Evolutionary conservation across 179 eudicot species (phyloP), one percentile per base, ranked within the genome.

Genomic region (Carnegiea gigantea): DNA sequence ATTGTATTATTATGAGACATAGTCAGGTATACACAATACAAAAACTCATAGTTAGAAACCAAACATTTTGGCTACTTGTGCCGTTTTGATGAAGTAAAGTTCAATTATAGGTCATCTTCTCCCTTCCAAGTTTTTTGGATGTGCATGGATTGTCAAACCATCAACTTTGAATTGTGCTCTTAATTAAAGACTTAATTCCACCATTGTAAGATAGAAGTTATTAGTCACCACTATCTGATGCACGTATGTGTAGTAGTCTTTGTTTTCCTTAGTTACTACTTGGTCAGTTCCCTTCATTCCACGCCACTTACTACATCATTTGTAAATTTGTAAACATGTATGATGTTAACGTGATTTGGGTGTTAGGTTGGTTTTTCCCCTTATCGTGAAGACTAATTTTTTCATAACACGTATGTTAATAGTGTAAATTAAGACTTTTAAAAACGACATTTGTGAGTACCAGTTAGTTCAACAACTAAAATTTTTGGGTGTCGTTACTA

Each of bases 51-150:
- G 36, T 23, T 24, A 23, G 70, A 24, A 65, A 26, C 70, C 70
- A 65, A 65, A 5, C 38, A 67, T 67, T 26, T 26, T 67, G 72
- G 40, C 72, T 28, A 67, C 2, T 67, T 26, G 72, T 67, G 38
- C 72, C 72, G 6, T 67, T 28, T 28, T 67, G 20, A 67, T 67
- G 38, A 67, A 28, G 72, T 36, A 67, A 62, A 62, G 73, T 70
- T 70, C 73, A 70, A 70, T 4, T 70, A 70, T 70, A 30, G 73
- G 73, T 70, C 23, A 70, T 70, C 73, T 70, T 70, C 73, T 36
- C 23, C 23, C 46, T 36, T 70, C 73, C 73, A 70, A 70, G 73
- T 36, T 12, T 36, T 70, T 70, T 30, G 73, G 73, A 33, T 70
- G 44, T 70, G 73, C 21, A 70, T 70, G 26, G 21, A 33, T 30